Evolutionary conservation across 2,329 filamentous ascomycete genomes (phyloP).

Genomic region (Verruconis gallopava): DNA sequence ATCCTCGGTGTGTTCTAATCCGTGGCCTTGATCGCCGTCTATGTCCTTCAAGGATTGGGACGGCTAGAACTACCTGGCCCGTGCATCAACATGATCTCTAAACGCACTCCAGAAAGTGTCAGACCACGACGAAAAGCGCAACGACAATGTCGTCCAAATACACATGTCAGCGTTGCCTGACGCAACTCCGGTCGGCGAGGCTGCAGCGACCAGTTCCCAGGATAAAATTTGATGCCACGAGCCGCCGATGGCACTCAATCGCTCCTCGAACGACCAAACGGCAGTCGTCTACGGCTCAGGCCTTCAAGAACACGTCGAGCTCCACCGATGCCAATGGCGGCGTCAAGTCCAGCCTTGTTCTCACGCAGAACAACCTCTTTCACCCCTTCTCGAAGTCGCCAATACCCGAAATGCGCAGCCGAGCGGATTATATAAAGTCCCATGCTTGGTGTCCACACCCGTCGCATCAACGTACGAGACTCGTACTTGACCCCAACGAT

Average conservation of each 20-base stretch:
- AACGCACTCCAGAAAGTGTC: no score
- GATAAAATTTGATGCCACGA: not conserved
- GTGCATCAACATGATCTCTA: no score
- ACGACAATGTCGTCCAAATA: slow-evolving; percentile 9
- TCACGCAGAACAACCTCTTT: slow-evolving; percentile 65
- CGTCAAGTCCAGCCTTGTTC: not conserved
- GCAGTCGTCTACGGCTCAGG: not conserved
- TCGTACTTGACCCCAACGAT: slow-evolving; percentile 51
- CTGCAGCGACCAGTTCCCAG: not conserved
- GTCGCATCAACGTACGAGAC: slow-evolving; percentile 63
- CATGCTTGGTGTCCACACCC: slow-evolving; percentile 91
- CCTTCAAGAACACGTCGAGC: no score
- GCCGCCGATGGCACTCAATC: slow-evolving; percentile 7
- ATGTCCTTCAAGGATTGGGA: no score
- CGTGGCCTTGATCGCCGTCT: no score
- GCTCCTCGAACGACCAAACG: not conserved
- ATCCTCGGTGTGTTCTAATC: no score
- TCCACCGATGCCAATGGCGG: not conserved
- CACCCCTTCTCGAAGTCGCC: slow-evolving; percentile 85
- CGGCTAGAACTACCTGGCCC: no score
- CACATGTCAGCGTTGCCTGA: slow-evolving; percentile 8
- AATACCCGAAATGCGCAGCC: slow-evolving; percentile 70
- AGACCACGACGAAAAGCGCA: no score
- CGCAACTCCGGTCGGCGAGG: not conserved
- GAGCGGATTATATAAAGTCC: slow-evolving; percentile 82